phyloP scores from a whole-genome alignment of 2,329 filamentous ascomycete species.

The Scedosporium dehoogii region DNA sequence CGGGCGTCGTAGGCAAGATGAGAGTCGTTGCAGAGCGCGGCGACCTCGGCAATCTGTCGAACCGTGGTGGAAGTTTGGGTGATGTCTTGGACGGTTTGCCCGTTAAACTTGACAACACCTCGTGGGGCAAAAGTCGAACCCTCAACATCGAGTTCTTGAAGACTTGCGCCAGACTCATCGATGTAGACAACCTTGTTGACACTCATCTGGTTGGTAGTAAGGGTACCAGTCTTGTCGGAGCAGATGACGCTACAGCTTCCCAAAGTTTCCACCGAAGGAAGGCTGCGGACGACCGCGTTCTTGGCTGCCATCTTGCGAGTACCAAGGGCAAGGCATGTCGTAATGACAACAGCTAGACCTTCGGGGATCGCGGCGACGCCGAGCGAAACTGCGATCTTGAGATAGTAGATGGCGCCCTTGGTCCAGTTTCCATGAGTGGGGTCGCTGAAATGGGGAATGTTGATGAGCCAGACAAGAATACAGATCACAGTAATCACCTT shows the following conservation, averaged over 20 bases:
- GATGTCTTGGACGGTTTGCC: conserved; percentile 58
- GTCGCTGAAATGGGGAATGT: conserved; percentile 94
- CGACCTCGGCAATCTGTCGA: conserved; percentile 63
- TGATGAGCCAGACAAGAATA: conserved; percentile 94
- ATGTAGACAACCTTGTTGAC: conserved; percentile 88
- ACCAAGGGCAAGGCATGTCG: conserved; percentile 91
- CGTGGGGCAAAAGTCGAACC: conserved; percentile 86
- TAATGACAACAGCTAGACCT: conserved; percentile 95
- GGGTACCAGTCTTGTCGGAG: conserved; percentile 96
- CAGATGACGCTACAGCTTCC: conserved; percentile 99
- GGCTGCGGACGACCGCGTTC: conserved; percentile 90
- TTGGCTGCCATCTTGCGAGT: conserved; percentile 98
- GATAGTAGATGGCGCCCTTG: conserved; percentile 97
- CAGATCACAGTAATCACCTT: conserved; percentile 99
- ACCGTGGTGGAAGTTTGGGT: conserved; percentile 66
- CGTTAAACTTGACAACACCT: conserved; percentile 60
- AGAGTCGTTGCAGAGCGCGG: conserved; percentile 81
- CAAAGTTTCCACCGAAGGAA: conserved; percentile 94
- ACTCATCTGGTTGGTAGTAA: conserved; percentile 99
- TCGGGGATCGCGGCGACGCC: conserved; percentile 97
- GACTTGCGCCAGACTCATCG: conserved; percentile 57
- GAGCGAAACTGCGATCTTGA: conserved; percentile 97
- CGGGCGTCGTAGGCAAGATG: conserved; percentile 73
- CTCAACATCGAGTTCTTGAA: conserved; percentile 82
- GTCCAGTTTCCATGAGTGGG: conserved; percentile 86